Base-by-base conservation (phyloP, 1,284 basidiomycete species). In the Cryptococcus sp. region DNA sequence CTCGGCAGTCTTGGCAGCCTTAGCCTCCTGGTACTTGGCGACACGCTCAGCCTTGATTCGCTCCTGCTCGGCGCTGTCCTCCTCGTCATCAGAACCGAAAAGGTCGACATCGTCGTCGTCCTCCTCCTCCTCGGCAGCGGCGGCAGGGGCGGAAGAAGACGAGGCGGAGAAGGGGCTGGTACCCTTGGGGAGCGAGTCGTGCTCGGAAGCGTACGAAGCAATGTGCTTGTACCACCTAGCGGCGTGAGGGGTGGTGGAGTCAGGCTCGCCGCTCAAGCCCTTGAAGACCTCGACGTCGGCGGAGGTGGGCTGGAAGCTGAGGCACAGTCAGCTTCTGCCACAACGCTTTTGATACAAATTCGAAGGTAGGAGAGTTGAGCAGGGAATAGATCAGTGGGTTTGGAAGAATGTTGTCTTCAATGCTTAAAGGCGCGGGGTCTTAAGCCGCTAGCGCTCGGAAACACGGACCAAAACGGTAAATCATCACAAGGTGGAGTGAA, bases 221-320 rank as follows among this genome's bases (percentile, higher is more conserved):
- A 96, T 94, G 82, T 97, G 94, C 63, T 81, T 86, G 85, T 92
- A 96, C 95, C 95, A 99, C 77, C 96, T 86, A 48, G 88, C 84
- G 61, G 87, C 85, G 80, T 93, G 85, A 60, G 92, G 90, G 81
- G 85, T 85, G 54, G 85, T 75, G 49, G 88, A 84, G 65, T 85
- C 82, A 58, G 90, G 83, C 83, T 55, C 59, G 64, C 67, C 54
- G 56, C 67, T 69, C 61, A 78, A 57, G 43, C 87, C 82, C 79
- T 91, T 91, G 87, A 89, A 96, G 78, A 96, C 91, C 73, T 86
- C 86, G 55, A 97, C 93, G 82, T 99, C 95, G 64, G 95, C 93
- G 82, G 98, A 94, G 54, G 94, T 94, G 58, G 95, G 89, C 56
- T 88, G 87, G 83, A 92, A 93, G 64, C 95, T 99, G 53, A 49